Conservation (phyloP, 179 eudicot genomes). For the Patellifolia procumbens region DNA sequence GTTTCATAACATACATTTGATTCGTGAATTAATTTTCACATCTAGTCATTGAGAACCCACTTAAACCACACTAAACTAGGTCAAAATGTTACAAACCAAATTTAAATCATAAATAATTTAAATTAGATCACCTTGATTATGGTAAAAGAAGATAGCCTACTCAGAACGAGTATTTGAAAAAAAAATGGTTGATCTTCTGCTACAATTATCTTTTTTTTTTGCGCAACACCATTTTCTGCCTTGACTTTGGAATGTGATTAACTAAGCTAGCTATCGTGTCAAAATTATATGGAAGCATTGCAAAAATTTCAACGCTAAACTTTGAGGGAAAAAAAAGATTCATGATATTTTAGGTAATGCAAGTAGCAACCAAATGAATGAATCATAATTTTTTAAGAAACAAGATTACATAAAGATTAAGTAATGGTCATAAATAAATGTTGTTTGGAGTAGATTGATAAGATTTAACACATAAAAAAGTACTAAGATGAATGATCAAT, state of each 20-base stretch:
- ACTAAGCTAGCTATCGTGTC: too few species aligned
- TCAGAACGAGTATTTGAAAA: not conserved
- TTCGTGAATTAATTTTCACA: too few species aligned
- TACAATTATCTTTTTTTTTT: not conserved
- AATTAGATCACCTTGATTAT: too few species aligned
- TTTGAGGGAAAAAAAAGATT: not conserved
- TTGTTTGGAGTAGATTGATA: constrained; percentile 22
- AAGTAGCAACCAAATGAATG: constrained; percentile 5
- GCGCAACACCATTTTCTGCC: not conserved
- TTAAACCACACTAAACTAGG: too few species aligned
- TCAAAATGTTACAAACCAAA: too few species aligned
- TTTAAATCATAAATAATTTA: too few species aligned
- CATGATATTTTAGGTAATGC: not conserved
- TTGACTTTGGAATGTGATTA: constrained; percentile 5
- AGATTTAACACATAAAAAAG: constrained; percentile 12
- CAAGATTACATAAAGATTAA: not conserved
- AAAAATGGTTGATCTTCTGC: not conserved
- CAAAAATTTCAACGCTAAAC: not conserved
- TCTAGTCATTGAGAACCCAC: too few species aligned
- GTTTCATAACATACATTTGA: too few species aligned
- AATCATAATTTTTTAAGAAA: not conserved
- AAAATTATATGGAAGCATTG: not conserved
- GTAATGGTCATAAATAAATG: constrained; percentile 11
- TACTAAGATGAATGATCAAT: not conserved
- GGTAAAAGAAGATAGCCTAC: too few species aligned